Conservation (phyloP, 495 filamentous ascomycete genomes). For the Trichocladium uniseriatum region DNA sequence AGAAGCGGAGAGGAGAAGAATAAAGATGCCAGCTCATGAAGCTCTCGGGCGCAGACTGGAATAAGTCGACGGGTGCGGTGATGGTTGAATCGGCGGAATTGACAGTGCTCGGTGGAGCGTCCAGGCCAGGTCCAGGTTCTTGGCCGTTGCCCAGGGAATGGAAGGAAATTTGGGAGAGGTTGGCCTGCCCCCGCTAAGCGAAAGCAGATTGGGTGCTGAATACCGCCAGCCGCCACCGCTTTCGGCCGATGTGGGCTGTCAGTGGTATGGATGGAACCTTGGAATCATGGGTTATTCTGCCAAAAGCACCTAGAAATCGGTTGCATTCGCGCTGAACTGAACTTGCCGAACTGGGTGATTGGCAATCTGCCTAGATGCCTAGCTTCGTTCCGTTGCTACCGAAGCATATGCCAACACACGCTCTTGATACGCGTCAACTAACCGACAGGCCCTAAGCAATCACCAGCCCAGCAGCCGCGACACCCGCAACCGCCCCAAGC, state of each 20-base stretch:
- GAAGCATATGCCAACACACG: not conserved
- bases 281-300: too few relatives aligned
- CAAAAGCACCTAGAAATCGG: too few relatives aligned
- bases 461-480: slow-evolving; percentile 5
- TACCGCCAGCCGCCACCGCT: slow-evolving; percentile 15
- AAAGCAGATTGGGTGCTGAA: not conserved
- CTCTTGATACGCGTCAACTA: not conserved
- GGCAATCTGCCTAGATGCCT: too few relatives aligned
- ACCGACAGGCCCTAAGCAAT: not conserved
- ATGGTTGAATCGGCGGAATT: slow-evolving; percentile 2
- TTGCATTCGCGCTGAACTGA: too few relatives aligned
- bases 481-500: slow-evolving; percentile 6
- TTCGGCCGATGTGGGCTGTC: not conserved
- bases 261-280: too few relatives aligned
- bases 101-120: not conserved
- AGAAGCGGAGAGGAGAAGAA: not conserved
- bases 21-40: not conserved
- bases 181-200: slow-evolving; percentile 20
- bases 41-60: slow-evolving; percentile 1
- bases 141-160: slow-evolving; percentile 24
- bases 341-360: too few relatives aligned
- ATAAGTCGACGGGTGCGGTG: not conserved
- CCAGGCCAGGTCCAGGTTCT: not conserved
- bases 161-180: slow-evolving; percentile 20
- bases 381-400: too few relatives aligned